phyloP scores from a whole-genome alignment of 768 basidiomycete species.

The Tylopilus vinaceipallidus region DNA sequence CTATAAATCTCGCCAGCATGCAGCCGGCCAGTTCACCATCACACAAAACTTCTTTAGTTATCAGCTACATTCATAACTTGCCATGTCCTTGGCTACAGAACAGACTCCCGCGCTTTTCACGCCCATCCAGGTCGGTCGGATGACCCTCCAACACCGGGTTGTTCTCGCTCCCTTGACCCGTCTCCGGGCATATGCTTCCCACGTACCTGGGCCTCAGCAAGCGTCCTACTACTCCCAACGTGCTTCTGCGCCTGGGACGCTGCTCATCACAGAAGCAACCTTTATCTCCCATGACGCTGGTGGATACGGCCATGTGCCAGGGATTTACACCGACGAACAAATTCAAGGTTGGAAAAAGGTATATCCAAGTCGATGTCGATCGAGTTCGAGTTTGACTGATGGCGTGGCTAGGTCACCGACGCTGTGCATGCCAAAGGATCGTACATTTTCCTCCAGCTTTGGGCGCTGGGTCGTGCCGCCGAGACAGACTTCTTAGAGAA shows the following conservation, averaged over 20 bases:
- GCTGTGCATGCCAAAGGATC: constrained; percentile 56
- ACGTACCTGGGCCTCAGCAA: constrained; percentile 34
- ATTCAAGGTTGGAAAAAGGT: constrained; percentile 48
- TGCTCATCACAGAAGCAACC: not conserved
- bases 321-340: constrained; percentile 41
- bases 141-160: constrained; percentile 46
- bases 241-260: constrained; percentile 41
- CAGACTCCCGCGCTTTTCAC: constrained; percentile 37
- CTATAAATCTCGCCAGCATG: too few species aligned
- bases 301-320: not conserved
- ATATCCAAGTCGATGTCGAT: not conserved
- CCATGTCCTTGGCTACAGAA: not conserved
- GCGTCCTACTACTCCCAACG: constrained; percentile 50
- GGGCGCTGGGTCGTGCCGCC: constrained; percentile 56
- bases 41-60: not conserved
- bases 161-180: constrained; percentile 56
- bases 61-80: not conserved
- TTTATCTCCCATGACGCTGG: too few species aligned
- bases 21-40: too few species aligned
- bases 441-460: constrained; percentile 30
- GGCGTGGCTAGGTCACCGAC: constrained; percentile 43
- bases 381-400: not conserved
- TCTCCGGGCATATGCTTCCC: too few species aligned
- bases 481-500: constrained; percentile 28
- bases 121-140: constrained; percentile 41